Evolutionary conservation across 805 yeast genomes (phyloP).

Genomic region (Komagataella phaffii): DNA sequence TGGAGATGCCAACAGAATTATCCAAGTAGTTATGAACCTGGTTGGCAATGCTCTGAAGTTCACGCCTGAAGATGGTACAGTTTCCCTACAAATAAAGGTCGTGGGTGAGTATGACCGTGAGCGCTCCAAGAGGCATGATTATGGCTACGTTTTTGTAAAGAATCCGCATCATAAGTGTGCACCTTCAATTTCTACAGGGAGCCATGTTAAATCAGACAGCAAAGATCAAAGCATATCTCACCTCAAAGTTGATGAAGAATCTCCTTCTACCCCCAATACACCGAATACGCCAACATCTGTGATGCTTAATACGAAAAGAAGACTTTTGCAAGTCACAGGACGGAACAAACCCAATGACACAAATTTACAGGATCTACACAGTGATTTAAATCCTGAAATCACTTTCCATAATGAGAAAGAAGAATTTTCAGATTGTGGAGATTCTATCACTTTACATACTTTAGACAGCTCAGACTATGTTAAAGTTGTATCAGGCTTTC

Average conservation of each 20-base stretch:
- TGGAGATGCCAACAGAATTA: conserved; percentile 85
- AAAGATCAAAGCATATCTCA: not conserved
- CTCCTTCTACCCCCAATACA: not conserved
- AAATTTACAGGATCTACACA: conserved; percentile 1
- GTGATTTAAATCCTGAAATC: conserved; percentile 3
- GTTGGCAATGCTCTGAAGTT: conserved; percentile 87
- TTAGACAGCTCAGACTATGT: conserved; percentile 20
- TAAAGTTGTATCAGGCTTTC: conserved; percentile 25
- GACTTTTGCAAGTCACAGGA: not conserved
- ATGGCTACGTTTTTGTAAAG: conserved; percentile 31
- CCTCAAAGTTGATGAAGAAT: not conserved
- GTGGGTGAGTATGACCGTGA: conserved; percentile 59
- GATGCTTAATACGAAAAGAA: not conserved
- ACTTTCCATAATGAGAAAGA: not conserved
- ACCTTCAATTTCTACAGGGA: conserved; percentile 1
- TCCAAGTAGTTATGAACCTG: conserved; percentile 85
- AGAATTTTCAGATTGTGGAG: conserved; percentile 1
- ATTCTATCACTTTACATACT: conserved; percentile 13
- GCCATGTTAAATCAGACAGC: not conserved
- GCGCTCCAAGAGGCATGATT: conserved; percentile 26
- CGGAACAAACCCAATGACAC: conserved; percentile 1
- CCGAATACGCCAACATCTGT: not conserved
- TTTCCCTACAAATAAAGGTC: conserved; percentile 47
- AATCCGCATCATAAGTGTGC: not conserved
- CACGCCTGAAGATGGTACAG: conserved; percentile 81